phyloP scores from a whole-genome alignment of 805 yeast species.

The Debaryomyces hansenii region DNA sequence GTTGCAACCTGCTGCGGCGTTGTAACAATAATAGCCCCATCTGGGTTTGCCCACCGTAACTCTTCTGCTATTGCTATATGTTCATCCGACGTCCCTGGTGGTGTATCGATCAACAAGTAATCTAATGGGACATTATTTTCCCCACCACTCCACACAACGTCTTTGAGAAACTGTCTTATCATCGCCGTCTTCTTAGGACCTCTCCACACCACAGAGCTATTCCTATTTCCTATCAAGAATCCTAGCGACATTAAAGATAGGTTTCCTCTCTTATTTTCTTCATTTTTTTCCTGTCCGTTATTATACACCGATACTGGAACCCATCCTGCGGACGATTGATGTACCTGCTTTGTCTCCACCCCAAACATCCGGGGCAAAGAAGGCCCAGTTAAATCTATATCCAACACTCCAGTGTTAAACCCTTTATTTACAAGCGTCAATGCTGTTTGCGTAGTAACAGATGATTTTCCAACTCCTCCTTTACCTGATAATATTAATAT shows the following conservation, averaged over 20 bases:
- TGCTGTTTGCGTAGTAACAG: conserved; percentile 93
- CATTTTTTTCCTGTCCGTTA: conserved; percentile 3
- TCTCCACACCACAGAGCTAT: conserved; percentile 94
- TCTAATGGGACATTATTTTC: conserved; percentile 50
- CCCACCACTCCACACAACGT: conserved; percentile 95
- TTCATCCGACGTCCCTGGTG: conserved; percentile 98
- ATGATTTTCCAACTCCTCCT: conserved; percentile 97
- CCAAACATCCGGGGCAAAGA: conserved; percentile 97
- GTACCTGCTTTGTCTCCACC: conserved; percentile 73
- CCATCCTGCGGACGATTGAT: conserved; percentile 86
- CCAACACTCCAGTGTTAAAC: conserved; percentile 87
- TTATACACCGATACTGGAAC: conserved; percentile 65
- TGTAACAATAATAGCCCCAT: conserved; percentile 93
- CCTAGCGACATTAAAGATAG: conserved; percentile 85
- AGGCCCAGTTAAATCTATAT: conserved; percentile 95
- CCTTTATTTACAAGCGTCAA: conserved; percentile 72
- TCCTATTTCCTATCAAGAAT: conserved; percentile 78
- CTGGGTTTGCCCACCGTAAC: conserved; percentile 67
- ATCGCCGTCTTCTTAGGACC: conserved; percentile 98
- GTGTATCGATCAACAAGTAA: conserved; percentile 89
- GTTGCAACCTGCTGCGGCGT: conserved; percentile 95
- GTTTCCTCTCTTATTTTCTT: conserved; percentile 28
- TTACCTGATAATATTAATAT: conserved; percentile 86
- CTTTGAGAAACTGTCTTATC: conserved; percentile 90
- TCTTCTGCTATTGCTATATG: conserved; percentile 97